Percentiles rank a stretch among this genome's conserved stretches.
Evolutionary conservation across 345 rosid species (phyloP).

Genomic region (Citrus unshiu): DNA sequence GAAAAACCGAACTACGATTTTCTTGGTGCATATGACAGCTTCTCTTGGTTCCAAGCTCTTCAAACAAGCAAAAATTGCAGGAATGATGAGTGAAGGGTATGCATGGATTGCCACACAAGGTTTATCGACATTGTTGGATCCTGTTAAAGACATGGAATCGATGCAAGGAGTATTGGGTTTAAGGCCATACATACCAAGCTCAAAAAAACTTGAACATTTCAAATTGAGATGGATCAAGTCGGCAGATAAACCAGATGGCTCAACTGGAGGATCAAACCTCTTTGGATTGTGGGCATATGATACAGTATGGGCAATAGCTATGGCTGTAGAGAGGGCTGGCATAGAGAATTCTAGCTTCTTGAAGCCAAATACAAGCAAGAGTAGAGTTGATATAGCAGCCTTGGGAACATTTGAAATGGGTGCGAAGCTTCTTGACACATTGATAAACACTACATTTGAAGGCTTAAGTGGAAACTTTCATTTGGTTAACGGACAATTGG

Average conservation of each 20-base stretch:
- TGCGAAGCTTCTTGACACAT: slow-evolving; percentile 9
- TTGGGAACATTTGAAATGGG: slow-evolving; percentile 26
- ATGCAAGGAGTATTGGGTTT: slow-evolving; percentile 32
- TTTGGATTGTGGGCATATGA: slow-evolving; percentile 40
- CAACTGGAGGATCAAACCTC: background rate
- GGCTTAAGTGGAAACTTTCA: slow-evolving; percentile 34
- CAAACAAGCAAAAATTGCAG: background rate
- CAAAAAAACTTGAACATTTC: slow-evolving; percentile 11
- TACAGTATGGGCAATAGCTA: slow-evolving; percentile 35
- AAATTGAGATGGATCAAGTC: slow-evolving; percentile 4
- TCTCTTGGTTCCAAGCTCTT: slow-evolving; percentile 10
- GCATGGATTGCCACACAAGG: slow-evolving; percentile 23
- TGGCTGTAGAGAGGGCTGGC: slow-evolving; percentile 29
- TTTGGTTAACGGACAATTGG: slow-evolving; percentile 32
- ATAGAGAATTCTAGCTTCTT: background rate
- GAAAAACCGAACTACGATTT: background rate
- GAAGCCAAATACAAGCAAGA: slow-evolving; percentile 1
- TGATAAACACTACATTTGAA: slow-evolving; percentile 21
- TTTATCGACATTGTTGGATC: slow-evolving; percentile 1
- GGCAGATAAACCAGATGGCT: background rate
- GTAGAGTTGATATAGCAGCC: slow-evolving; percentile 1
- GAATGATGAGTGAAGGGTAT: slow-evolving; percentile 26
- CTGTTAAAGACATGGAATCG: background rate
- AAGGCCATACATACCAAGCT: slow-evolving; percentile 10
- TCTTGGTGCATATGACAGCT: slow-evolving; percentile 17